Evolutionary conservation across 768 basidiomycete genomes (phyloP), one percentile per base, ranked within the genome.

Genomic region (Trametes cubensis): DNA sequence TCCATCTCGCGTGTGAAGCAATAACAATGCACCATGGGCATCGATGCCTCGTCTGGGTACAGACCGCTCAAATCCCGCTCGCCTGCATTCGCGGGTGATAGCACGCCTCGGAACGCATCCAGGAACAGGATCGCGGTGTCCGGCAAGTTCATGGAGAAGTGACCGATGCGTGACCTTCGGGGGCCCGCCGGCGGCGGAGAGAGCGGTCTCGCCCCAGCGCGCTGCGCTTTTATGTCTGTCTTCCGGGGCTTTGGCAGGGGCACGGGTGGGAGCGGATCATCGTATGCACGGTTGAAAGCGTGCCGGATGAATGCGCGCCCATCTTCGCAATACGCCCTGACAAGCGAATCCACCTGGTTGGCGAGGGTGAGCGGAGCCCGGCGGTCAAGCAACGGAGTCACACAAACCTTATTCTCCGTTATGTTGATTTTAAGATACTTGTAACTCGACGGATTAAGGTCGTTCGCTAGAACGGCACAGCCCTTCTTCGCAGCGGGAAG

Each of bases 121-220:
- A 99, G 80, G 76, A 98, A 98, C 39, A 84, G 80, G 57, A 98
- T 85, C 0, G 95, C 97, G 25, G 89, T 88, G 67, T 93, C 94
- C 2, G 97, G 97, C 20, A 99, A 80, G 74, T 99, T 99, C 95
- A 99, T 96, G n/a, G 97, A 89, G 70, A 93, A 95, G 72, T 97
- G 96, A 14, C 85, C 77, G 65, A 97, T 85, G 46, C 81, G 76
- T 58, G 74, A 78, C 60, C 90, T 84, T 40, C 78, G 72, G 8
- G 73, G 77, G 46, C 55, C 58, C 4, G 64, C 21, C 20, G 60
- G 66, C 28, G 61, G 61, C n/a, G 44, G 42, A 3, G 62, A 18
- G 18, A 14, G 61, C 18, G 34, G 63, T 15, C 21, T 42, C 10
- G 41, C 55, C 55, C 61, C 69, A 77, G 76, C 40, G 50, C 67